Evolutionary conservation across 2,329 filamentous ascomycete genomes (phyloP).

Genomic region (Lachnellula hyalina): DNA sequence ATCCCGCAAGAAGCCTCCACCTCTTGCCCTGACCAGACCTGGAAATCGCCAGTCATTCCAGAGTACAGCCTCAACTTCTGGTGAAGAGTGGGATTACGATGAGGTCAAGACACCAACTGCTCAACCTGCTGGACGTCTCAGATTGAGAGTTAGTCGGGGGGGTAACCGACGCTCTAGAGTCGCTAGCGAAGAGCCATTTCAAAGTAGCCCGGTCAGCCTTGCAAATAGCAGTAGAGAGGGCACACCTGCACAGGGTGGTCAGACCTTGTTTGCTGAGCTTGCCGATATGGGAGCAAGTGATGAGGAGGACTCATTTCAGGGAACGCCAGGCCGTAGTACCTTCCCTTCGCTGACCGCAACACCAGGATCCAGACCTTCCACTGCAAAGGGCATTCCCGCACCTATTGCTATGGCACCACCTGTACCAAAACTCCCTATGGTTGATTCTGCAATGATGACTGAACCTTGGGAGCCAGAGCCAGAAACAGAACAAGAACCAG

Average conservation of each 20-base stretch:
- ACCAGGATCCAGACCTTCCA: constrained; percentile 32
- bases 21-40: constrained; percentile 40
- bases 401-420: constrained; percentile 45
- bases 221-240: constrained; percentile 43
- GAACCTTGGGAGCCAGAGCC: constrained; percentile 45
- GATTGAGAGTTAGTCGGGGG: constrained; percentile 64
- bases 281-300: constrained; percentile 70
- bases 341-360: constrained; percentile 40
- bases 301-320: constrained; percentile 56
- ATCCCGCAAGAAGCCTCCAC: constrained; percentile 34
- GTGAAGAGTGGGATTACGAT: constrained; percentile 65
- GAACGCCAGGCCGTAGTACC: constrained; percentile 48
- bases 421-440: constrained; percentile 48
- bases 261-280: constrained; percentile 88
- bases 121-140: constrained; percentile 63
- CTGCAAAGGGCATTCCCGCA: constrained; percentile 32
- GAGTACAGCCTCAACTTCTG: constrained; percentile 85
- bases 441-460: constrained; percentile 57
- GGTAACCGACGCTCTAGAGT: constrained; percentile 56
- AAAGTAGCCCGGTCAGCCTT: constrained; percentile 56
- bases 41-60: constrained; percentile 65
- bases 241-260: constrained; percentile 49
- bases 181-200: constrained; percentile 53
- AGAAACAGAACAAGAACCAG: too few species aligned
- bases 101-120: constrained; percentile 56